These are phyloP conservation scores for Spathaspora sp. DNA, from an alignment of 1,139 yeast genomes.

Conservation along the genomic window DNA sequence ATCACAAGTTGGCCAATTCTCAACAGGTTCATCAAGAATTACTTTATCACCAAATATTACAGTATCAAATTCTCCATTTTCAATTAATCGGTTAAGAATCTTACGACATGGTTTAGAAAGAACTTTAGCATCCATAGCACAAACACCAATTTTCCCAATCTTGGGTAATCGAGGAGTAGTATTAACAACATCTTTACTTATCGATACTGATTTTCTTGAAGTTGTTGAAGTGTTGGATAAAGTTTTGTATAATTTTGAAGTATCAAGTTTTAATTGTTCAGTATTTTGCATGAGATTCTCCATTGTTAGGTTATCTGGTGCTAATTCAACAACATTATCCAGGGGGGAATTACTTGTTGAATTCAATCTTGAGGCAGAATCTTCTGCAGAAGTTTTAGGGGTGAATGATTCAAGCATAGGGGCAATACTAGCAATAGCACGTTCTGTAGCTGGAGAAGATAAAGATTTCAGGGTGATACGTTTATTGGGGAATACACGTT, in stretches of 20 bases:
- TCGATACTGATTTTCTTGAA: constrained; percentile 46
- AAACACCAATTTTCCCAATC: constrained; percentile 94
- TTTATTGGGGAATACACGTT: constrained; percentile 24
- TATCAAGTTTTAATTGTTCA: constrained; percentile 6
- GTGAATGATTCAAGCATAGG: constrained; percentile 71
- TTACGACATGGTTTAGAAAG: constrained; percentile 94
- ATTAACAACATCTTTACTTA: constrained; percentile 35
- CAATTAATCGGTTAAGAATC: constrained; percentile 82
- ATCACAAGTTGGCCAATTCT: constrained; percentile 99
- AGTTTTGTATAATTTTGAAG: constrained; percentile 29
- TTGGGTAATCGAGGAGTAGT: constrained; percentile 59
- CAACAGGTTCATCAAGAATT: constrained; percentile 86
- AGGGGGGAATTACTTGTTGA: constrained; percentile 19
- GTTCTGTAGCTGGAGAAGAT: constrained; percentile 37
- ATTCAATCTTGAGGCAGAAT: constrained; percentile 25
- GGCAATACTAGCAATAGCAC: constrained; percentile 75
- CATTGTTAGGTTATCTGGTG: background rate
- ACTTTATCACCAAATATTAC: constrained; percentile 97
- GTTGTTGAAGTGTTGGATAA: constrained; percentile 36
- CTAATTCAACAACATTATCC: background rate
- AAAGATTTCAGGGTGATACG: constrained; percentile 15
- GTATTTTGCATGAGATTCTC: constrained; percentile 9
- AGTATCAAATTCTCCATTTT: constrained; percentile 94
- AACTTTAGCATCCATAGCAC: constrained; percentile 98
- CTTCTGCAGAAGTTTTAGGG: constrained; percentile 70